A percentile compares a stretch with the other conserved stretches of the same genome.
Evolutionary conservation across 306 rosid genomes (phyloP).

Genomic region (Rubus idaeus): DNA sequence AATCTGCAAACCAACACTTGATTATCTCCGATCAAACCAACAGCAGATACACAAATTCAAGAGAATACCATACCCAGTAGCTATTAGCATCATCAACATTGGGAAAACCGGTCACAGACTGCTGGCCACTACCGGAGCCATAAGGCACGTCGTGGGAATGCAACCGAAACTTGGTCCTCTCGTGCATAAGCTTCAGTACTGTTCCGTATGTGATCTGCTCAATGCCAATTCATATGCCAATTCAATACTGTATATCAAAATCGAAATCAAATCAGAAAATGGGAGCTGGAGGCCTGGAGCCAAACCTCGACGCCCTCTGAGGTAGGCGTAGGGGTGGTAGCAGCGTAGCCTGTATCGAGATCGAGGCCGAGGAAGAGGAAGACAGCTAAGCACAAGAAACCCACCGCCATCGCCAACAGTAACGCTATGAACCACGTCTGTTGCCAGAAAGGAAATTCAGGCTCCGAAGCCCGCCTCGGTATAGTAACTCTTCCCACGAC

Average conservation of each 20-base stretch:
- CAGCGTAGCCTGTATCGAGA: constrained; percentile 43
- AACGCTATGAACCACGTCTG: constrained; percentile 81
- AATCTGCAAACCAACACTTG: constrained; percentile 45
- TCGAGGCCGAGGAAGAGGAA: constrained; percentile 78
- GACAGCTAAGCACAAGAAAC: constrained; percentile 65
- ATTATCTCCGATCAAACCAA: neutral
- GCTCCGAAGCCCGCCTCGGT: constrained; percentile 42
- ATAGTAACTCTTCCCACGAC: constrained; percentile 51
- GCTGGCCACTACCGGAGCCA: constrained; percentile 99
- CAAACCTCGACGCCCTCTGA: constrained; percentile 89
- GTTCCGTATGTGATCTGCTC: constrained; percentile 81
- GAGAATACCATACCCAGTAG: constrained; percentile 67
- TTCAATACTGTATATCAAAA: too few species aligned
- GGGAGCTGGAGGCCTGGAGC: too few species aligned
- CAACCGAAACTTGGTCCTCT: constrained; percentile 79
- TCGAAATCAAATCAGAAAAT: neutral
- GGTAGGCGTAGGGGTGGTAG: constrained; percentile 55
- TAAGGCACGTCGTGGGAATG: constrained; percentile 98
- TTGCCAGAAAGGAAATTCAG: constrained; percentile 88
- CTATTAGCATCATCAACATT: constrained; percentile 86
- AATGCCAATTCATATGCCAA: neutral
- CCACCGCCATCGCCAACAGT: constrained; percentile 81
- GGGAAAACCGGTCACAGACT: constrained; percentile 92
- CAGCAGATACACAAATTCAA: neutral
- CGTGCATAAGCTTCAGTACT: constrained; percentile 89